Percentiles rank a stretch among this genome's conserved stretches.
Conservation (phyloP, 306 rosid genomes). For the Inga oerstediana region DNA sequence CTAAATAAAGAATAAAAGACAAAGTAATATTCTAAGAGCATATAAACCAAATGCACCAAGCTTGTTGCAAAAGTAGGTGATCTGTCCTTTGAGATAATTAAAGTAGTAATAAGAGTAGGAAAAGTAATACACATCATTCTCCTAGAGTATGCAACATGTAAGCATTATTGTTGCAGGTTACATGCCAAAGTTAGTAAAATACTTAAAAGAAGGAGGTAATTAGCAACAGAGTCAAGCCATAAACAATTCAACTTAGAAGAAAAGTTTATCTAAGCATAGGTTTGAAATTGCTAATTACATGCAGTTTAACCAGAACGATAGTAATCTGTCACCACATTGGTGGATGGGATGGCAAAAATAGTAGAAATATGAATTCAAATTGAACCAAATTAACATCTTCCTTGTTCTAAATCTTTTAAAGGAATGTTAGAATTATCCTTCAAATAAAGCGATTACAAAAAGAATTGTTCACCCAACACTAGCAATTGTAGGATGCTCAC, state of each 20-base stretch:
- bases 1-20: background rate
- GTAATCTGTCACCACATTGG: background rate
- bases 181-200: slow-evolving; percentile 2
- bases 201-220: slow-evolving; percentile 1
- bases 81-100: background rate
- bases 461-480: background rate
- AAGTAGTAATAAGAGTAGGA: background rate
- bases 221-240: background rate
- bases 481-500: background rate
- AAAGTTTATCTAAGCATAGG: background rate
- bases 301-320: background rate
- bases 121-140: background rate
- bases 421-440: background rate
- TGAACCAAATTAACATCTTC: background rate
- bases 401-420: background rate
- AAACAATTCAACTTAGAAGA: background rate
- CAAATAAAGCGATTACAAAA: background rate
- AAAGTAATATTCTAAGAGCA: background rate
- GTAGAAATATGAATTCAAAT: slow-evolving; percentile 10
- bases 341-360: background rate
- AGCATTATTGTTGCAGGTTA: background rate
- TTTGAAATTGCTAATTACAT: background rate
- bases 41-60: background rate
- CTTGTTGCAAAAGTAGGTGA: background rate
- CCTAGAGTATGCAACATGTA: background rate